These are phyloP conservation scores for Melastoma malabathricum DNA, from an alignment of 345 rosid species.

Conservation along the genomic window DNA sequence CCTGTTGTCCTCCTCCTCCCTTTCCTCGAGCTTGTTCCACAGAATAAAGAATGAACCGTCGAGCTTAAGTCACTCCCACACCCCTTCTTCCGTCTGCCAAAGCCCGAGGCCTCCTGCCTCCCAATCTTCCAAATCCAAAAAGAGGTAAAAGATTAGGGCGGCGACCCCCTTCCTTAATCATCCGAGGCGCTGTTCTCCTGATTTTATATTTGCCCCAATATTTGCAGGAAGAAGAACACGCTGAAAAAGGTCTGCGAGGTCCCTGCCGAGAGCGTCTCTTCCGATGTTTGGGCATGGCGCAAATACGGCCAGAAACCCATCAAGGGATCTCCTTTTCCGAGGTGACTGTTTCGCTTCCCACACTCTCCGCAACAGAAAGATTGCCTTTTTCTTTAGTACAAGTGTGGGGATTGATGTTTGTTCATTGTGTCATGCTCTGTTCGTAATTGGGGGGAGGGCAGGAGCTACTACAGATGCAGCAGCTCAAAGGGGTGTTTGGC, in stretches of 20 bases:
- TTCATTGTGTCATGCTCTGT: not conserved
- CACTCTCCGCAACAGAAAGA: no score
- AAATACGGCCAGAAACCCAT: conserved; percentile 99
- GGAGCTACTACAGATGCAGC: conserved; percentile 93
- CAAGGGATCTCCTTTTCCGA: conserved; percentile 96
- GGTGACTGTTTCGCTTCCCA: conserved; percentile 19
- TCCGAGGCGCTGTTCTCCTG: no score
- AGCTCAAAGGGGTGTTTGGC: conserved; percentile 94
- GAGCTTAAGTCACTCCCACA: no score
- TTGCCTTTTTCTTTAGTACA: no score
- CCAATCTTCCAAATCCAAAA: conserved; percentile 59
- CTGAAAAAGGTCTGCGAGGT: conserved; percentile 81
- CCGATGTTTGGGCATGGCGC: conserved; percentile 98
- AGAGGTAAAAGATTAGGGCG: conserved; percentile 33
- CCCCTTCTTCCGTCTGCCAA: conserved; percentile 11
- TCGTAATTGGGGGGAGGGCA: conserved; percentile 20
- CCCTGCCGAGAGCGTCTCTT: conserved; percentile 72
- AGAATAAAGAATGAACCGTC: no score
- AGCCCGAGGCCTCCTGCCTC: conserved; percentile 28
- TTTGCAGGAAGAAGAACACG: conserved; percentile 75
- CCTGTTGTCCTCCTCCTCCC: no score
- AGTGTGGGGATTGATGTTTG: no score
- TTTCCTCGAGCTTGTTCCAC: no score
- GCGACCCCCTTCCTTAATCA: no score
- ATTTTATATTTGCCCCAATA: not conserved